A percentile compares a stretch with the other conserved stretches of the same genome.
phyloP scores from a whole-genome alignment of 2,329 filamentous ascomycete genomes.

The Aspergillus neoniger region DNA sequence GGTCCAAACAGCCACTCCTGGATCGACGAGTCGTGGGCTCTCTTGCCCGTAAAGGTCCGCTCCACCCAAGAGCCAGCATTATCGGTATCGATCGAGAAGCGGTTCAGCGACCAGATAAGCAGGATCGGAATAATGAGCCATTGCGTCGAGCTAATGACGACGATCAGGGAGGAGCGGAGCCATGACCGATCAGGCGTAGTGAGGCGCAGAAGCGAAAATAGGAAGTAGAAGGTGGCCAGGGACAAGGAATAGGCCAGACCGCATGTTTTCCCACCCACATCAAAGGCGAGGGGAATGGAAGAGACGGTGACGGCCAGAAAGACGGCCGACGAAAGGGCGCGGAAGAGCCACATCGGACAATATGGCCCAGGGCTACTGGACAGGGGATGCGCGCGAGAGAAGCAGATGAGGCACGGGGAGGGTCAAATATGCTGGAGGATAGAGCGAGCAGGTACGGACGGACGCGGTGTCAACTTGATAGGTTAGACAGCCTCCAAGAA shows the following conservation, averaged over 20 bases:
- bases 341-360: conserved; percentile 75
- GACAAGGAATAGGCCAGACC: conserved; percentile 91
- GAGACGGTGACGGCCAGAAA: conserved; percentile 93
- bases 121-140: conserved; percentile 83
- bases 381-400: conserved; percentile 4
- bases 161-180: conserved; percentile 70
- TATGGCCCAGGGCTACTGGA: conserved; percentile 7
- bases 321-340: conserved; percentile 73
- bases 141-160: conserved; percentile 73
- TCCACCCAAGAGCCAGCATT: conserved; percentile 72
- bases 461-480: not conserved
- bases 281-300: conserved; percentile 94
- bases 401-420: not conserved
- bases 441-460: not conserved
- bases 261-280: conserved; percentile 93
- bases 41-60: conserved; percentile 70
- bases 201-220: conserved; percentile 79
- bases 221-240: conserved; percentile 85
- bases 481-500: not conserved
- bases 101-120: conserved; percentile 92
- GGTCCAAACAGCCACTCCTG: conserved; percentile 87
- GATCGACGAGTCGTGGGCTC: conserved; percentile 65
- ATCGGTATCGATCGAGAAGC: conserved; percentile 89
- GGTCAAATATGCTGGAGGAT: not conserved
- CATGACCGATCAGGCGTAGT: conserved; percentile 76